A percentile compares a stretch with the other conserved stretches of the same genome.
Evolutionary conservation across 148 eudicot species (phyloP).

Genomic region (Rhododendron mucronatum): DNA sequence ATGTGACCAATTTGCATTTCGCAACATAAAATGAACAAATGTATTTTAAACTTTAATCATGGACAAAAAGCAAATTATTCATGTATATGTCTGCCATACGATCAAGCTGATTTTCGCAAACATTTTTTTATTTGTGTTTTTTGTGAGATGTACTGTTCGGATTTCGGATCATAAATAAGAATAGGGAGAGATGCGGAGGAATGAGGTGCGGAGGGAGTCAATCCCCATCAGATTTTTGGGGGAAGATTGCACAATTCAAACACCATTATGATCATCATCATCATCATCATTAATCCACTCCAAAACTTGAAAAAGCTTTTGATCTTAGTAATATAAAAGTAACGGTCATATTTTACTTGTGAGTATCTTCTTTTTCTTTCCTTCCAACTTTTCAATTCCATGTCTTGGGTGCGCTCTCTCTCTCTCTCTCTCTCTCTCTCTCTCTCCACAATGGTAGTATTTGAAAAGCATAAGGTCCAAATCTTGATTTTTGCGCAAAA

Average conservation of each 20-base stretch:
- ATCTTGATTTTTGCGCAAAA: background rate
- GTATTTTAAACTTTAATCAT: background rate
- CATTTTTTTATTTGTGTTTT: background rate
- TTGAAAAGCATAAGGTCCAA: slow-evolving; percentile 5
- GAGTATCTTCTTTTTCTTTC: background rate
- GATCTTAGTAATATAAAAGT: background rate
- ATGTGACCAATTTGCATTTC: background rate
- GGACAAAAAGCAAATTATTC: background rate
- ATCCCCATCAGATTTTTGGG: background rate
- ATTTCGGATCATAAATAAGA: background rate
- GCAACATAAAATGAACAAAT: no score
- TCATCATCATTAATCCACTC: background rate
- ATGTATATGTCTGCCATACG: background rate
- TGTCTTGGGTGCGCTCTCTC: background rate
- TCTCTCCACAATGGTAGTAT: background rate
- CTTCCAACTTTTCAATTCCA: background rate
- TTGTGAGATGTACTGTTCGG: background rate
- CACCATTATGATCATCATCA: background rate
- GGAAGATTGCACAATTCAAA: background rate
- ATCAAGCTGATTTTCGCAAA: background rate
- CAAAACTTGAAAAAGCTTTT: background rate
- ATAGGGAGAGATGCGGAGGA: background rate
- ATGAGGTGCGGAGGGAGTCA: background rate
- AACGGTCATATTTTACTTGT: background rate
- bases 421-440: background rate